Evolutionary conservation across 176 grass and related monocot species (phyloP), one percentile per base, ranked within the genome.

Genomic region (Urochloa ruziziensis): DNA sequence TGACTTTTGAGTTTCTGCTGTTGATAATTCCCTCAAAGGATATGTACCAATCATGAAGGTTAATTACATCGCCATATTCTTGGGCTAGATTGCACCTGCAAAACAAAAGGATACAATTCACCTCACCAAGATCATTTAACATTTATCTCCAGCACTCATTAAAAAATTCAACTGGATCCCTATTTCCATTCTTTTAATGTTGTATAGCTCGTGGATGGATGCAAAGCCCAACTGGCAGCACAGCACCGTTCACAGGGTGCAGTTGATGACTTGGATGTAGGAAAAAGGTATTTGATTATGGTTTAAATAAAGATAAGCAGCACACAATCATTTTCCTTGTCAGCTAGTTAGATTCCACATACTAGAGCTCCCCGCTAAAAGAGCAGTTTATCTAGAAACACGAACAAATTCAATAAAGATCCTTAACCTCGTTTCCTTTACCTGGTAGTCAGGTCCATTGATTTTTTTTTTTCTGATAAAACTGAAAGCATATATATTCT

Each of bases 21-120:
- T 52, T 80, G 83, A 94, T 62, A 39, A 91, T 92, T 42, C 46
- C 80, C 73, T 93, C 91, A 74, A 94, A 97, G 53, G 92, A 88
- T 52, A 89, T 82, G 80, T 94, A 93, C 92, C 95, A 97, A 64
- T 97, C 95, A 78, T 91, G 90, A 61, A 97, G 90, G 86, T 94
- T 97, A 75, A 97, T 93, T 39, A 94, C 84, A 54, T 97, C 90
- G 75, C 92, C 95, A 86, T 94, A 93, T 86, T 94, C 92, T 86
- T 97, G 95, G 53, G 88, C 88, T 69, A 97, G 93, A 73, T 88
- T 93, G 82, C 90, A 94, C 88, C 94, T 97, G 83, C 40, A 86
- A 73, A 63, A 40, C 37, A 89, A 56, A 62, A 62, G 62, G 35
- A 57, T 24, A 57, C 54, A 57, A 24, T 57, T 57, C 23, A 57